Evolutionary conservation across 2,329 filamentous ascomycete species (phyloP), one percentile per base, ranked within the genome.

Genomic region (Neonectria punicea): DNA sequence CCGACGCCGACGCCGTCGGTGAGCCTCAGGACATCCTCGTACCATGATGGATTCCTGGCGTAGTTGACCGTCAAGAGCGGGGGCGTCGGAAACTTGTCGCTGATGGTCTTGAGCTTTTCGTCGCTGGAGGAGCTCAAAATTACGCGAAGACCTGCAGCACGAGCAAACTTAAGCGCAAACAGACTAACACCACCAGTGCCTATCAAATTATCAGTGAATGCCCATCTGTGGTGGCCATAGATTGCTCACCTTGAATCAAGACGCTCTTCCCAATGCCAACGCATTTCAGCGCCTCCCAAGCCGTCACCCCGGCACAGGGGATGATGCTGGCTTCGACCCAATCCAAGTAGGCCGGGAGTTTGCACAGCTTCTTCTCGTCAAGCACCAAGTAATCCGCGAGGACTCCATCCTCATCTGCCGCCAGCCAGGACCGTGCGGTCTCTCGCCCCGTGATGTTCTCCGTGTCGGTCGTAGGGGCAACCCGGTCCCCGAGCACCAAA

Each of bases 81-180:
- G 80, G 54, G 84, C 79, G 16, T 85, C n/a, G 61, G 49, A 14
- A 73, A 79, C 5, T 73, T 68, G 43, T 83, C 76, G 67, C 77
- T 80, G 3, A 84, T 82, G 6, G 74, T 75, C 14, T 77, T 70
- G 1, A 86, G 78, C 68, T 87, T 87, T 9, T 73, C 75, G 61
- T 86, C 82, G 6, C 82, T 85, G 1, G 84, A 85, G 0, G 85
- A 86, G 0, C 83, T 87, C 25, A 85, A 78, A 63, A 86, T 84
- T 1, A 82, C 83, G 2, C 69, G 83, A 10, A 85, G 84, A 9
- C 86, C 86, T 2, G 81, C 83, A 1, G 85, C 84, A 63, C 82
- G 80, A 14, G 86, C 85, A 39, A 83, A 73, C 57, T 80, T 79
- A n/a, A 82, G 71, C 16, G 77, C 78, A 55, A 78, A 76, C 13